Evolutionary conservation across 2,329 filamentous ascomycete genomes (phyloP), one percentile per base, ranked within the genome.

Genomic region (Talaromyces sp.): DNA sequence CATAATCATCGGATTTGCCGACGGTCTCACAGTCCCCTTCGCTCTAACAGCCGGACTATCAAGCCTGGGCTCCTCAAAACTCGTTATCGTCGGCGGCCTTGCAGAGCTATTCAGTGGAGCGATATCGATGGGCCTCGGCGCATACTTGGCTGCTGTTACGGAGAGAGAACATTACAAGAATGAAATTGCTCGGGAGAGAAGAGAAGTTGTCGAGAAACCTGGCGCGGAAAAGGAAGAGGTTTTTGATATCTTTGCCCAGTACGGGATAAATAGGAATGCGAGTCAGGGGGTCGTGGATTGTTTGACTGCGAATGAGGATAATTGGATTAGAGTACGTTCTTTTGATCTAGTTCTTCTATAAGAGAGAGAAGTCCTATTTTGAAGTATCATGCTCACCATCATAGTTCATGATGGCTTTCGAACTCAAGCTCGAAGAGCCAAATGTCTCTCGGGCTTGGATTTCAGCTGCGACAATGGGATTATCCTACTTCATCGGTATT

Each of bases 21-120:
- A 90, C 66, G 87, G 87, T 4, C 77, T 90, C 54, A 89, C 87
- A 0, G 87, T 89, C 0, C 87, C 87, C 1, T 90, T 90, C 62
- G 87, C 87, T n/a, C 76, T 89, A 43, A 89, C 86, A 0, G 87
- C 87, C 1, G 87, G 87, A 15, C 77, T 90, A 56, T 65, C 60
- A 9, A 69, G 67, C 39, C 76, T 86, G 31, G 83, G 83, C 25
- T 77, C 80, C 65, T 81, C 82, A 11, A 78, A 77, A 48, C 78
- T 85, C 11, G 84, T 86, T 64, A 81, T 91, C 64, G 80, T 86
- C 56, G 87, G 84, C 50, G 87, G 87, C 5, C 77, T 88, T 7
- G 86, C 87, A 8, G 87, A 89, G 75, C 78, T 89, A 50, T 85
- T 87, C 66, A 84, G 84, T 1, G 87, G 87, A 15, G 82, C 84